phyloP scores from a whole-genome alignment of 2,329 filamentous ascomycete species.

The Coniochaeta prunicola region DNA sequence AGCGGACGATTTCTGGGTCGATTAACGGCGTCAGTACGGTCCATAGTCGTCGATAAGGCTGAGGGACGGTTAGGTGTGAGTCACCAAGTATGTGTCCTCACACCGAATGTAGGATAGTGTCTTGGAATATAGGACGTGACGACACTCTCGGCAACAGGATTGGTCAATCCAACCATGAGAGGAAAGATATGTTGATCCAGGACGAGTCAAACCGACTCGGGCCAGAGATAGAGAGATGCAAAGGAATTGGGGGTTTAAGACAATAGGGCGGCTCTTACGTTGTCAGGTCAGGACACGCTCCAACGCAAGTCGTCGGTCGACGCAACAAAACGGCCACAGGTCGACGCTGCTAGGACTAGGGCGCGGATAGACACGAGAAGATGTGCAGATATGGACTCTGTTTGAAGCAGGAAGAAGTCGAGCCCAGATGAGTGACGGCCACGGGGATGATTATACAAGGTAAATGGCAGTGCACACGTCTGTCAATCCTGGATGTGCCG shows the following conservation, averaged over 20 bases:
- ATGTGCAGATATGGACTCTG: too few species aligned
- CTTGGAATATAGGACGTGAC: neutral
- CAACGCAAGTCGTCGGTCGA: neutral
- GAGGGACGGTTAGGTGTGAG: conserved; percentile 3
- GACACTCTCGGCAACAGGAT: neutral
- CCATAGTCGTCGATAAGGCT: conserved; percentile 2
- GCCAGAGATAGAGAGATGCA: neutral
- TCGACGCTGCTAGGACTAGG: neutral
- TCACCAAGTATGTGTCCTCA: neutral
- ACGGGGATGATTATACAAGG: neutral
- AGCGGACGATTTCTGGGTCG: conserved; percentile 11
- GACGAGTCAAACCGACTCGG: neutral
- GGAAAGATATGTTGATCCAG: neutral
- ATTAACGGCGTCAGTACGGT: conserved; percentile 13
- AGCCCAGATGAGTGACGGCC: neutral
- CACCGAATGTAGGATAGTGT: neutral
- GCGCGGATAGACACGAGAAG: neutral
- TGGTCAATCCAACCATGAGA: neutral
- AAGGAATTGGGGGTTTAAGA: neutral
- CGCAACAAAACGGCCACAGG: neutral
- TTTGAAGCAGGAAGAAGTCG: neutral
- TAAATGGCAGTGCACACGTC: neutral
- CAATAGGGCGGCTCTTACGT: neutral
- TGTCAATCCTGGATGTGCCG: neutral
- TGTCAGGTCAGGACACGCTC: neutral